These are phyloP conservation scores for Paspalum vaginatum DNA, from an alignment of 176 grass and related monocot species.

Conservation along the genomic window DNA sequence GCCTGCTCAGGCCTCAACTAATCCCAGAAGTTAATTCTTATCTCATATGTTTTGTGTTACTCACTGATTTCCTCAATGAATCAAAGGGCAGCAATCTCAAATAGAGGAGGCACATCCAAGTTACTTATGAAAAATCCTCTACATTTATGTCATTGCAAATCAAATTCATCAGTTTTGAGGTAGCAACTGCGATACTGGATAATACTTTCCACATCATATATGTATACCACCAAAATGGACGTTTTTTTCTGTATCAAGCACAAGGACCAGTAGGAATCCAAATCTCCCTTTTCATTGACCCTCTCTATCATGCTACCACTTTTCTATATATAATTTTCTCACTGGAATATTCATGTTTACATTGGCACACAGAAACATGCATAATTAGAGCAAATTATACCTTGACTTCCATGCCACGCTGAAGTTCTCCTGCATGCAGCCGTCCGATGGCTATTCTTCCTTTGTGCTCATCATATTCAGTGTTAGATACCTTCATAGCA, in stretches of 20 bases:
- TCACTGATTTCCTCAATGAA: neutral
- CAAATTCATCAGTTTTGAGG: neutral
- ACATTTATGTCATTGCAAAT: neutral
- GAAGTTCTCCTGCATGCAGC: slow-evolving; percentile 85
- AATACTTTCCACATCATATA: slow-evolving; percentile 11
- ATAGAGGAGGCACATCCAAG: neutral
- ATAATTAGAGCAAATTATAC: slow-evolving; percentile 49
- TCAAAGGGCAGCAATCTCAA: neutral
- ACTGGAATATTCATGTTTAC: slow-evolving; percentile 11
- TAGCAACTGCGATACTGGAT: neutral
- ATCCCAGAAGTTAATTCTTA: neutral
- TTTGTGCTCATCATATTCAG: slow-evolving; percentile 98
- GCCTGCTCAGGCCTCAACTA: neutral
- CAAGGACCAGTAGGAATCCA: neutral
- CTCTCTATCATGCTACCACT: neutral
- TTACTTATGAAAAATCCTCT: neutral
- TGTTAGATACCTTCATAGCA: slow-evolving; percentile 78
- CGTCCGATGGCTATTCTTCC: slow-evolving; percentile 97
- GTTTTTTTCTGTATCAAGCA: neutral
- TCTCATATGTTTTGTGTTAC: slow-evolving; percentile 3
- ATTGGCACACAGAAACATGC: slow-evolving; percentile 19
- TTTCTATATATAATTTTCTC: slow-evolving; percentile 23
- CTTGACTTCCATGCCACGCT: slow-evolving; percentile 91
- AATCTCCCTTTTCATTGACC: slow-evolving; percentile 12
- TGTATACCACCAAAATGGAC: slow-evolving; percentile 8